Evolutionary conservation across 768 basidiomycete genomes (phyloP), one percentile per base, ranked within the genome.

Genomic region (Mycena floridula): DNA sequence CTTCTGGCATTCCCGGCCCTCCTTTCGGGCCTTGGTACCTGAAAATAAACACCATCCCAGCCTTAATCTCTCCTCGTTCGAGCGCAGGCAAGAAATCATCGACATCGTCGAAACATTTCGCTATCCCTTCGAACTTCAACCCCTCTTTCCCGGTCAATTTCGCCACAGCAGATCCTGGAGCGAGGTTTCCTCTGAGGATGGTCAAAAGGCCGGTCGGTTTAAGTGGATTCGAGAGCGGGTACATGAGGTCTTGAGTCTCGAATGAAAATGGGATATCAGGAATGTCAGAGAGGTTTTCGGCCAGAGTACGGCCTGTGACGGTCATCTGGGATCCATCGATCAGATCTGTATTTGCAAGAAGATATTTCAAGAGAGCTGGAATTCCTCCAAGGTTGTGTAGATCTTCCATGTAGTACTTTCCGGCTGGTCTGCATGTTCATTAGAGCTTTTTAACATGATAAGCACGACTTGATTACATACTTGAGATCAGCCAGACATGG

Each of bases 141-240:
- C 93, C 93, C 64, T 96, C 93, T 64, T 94, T 93, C 12, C 93
- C 92, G 5, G 93, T 95, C 50, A 96, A 69, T 65, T 97, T 97
- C 13, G 91, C 89, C 16, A 97, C 92, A 23, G 90, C 85, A 1
- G 83, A 82, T 40, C 76, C 87, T 0, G 93, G 93, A 3, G 88
- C 83, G 35, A 97, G 69, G 62, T 88, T 93, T n/a, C 93, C 93
- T 42, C 82, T 76, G 49, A 97, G 64, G 54, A 97, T 91, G 11
- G 82, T 82, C 53, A 96, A 63, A 63, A 95, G 93, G 1, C 93
- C 93, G 3, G 83, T 91, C 20, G 69, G 57, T 60, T 96, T 95
- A 65, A 96, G 85, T 8, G 93, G 89, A 56, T 90, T 75, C 22
- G 74, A 73, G 36, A 93, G 62, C 32, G 68, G 76, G 49, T 74